Percentiles rank a stretch among this genome's conserved stretches.
phyloP scores from a whole-genome alignment of 768 basidiomycete species.

The Glaciozyma martinii region DNA sequence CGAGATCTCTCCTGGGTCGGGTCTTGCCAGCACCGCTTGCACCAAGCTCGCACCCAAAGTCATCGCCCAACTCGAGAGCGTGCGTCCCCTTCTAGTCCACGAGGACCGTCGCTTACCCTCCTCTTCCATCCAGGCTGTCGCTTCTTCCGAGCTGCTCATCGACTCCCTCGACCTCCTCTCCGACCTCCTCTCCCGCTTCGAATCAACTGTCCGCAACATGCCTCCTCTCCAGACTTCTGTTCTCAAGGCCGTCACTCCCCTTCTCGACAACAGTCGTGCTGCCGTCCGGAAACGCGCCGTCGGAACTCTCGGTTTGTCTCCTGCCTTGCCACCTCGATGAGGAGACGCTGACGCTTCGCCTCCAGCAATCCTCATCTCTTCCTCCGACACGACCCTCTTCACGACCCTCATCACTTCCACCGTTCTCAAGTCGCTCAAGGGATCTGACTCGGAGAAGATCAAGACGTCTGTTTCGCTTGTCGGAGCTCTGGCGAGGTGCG shows the following conservation, averaged over 20 bases:
- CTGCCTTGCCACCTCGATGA: slow-evolving; percentile 31
- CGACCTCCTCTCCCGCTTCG: slow-evolving; percentile 37
- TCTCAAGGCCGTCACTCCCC: slow-evolving; percentile 57
- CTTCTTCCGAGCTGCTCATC: slow-evolving; percentile 40
- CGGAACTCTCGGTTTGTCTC: slow-evolving; percentile 57
- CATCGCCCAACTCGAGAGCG: slow-evolving; percentile 66
- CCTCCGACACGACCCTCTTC: slow-evolving; percentile 15
- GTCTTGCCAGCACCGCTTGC: slow-evolving; percentile 68
- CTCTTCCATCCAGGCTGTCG: slow-evolving; percentile 27
- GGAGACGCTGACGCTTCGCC: not conserved
- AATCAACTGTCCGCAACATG: slow-evolving; percentile 20
- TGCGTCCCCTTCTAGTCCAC: slow-evolving; percentile 38
- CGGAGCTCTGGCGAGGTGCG: slow-evolving; percentile 67
- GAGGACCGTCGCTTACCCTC: not conserved
- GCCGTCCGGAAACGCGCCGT: slow-evolving; percentile 92
- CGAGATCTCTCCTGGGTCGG: slow-evolving; percentile 74
- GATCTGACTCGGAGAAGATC: slow-evolving; percentile 9
- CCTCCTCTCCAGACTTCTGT: slow-evolving; percentile 61
- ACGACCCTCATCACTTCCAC: slow-evolving; percentile 14
- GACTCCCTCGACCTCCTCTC: slow-evolving; percentile 36
- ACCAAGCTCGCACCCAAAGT: slow-evolving; percentile 76
- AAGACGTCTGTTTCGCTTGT: slow-evolving; percentile 48
- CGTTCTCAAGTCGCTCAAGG: slow-evolving; percentile 19
- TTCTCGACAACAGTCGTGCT: slow-evolving; percentile 61
- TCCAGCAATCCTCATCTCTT: slow-evolving; percentile 15